Evolutionary conservation across 2,329 filamentous ascomycete species (phyloP), one percentile per base, ranked within the genome.

Genomic region (Mariannaea elegans): DNA sequence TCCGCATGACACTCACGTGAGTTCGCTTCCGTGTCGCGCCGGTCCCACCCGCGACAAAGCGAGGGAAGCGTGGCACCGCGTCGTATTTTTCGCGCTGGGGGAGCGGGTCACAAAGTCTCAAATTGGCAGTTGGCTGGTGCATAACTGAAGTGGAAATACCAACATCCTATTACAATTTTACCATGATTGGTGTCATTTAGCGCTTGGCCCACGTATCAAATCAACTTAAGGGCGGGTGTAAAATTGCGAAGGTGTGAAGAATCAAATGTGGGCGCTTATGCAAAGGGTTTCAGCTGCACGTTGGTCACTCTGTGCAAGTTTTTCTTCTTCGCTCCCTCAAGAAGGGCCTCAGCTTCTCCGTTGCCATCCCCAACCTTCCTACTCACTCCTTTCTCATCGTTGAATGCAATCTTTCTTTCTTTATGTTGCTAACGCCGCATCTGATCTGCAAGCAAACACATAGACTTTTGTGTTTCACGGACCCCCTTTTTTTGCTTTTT

Each of bases 11-110:
- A 73, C 76, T 74, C 76, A 78, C 75, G 75, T 78, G 76, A 74
- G 48, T 60, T 72, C 76, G 76, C 67, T 72, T 70, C 67, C 65
- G 50, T 56, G 55, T 75, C 76, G 76, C 74, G 76, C 71, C 67
- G 63, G 62, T 47, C 56, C 39, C 36, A 61, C 57, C 64, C 62
- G 50, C 53, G 44, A 52, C 56, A 58, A 64, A 61, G 59, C 60
- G 62, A 61, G 47, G 41, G 34, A 49, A 53, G 65, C 69, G 60
- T 56, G 59, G 50, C 61, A 47, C 32, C 51, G 49, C 48, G 56
- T 52, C 34, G 24, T 49, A 38, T 52, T 44, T 16, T 34, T 44
- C 19, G 29, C 16, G 18, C 6, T 31, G 24, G 19, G 44, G 47
- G 13, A 18, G 41, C 16, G 47, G 27, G 55, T 46, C 32, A 10